phyloP scores from a whole-genome alignment of 495 filamentous ascomycete species.

The Podospora pseudocomata region DNA sequence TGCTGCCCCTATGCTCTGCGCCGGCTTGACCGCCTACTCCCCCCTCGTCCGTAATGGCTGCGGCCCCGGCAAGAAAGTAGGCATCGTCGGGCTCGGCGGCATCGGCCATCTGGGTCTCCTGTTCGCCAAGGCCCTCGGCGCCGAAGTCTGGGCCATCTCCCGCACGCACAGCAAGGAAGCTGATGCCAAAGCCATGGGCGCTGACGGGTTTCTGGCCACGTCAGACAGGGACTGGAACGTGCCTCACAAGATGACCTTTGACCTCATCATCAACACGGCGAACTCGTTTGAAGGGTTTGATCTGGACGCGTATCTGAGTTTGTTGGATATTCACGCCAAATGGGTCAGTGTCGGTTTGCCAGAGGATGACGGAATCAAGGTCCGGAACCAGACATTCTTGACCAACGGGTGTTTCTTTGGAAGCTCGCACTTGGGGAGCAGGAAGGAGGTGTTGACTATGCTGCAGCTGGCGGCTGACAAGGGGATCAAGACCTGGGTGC shows the following conservation, averaged over 20 bases:
- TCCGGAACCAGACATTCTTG: slow-evolving; percentile 75
- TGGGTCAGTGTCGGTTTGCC: slow-evolving; percentile 84
- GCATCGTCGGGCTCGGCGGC: slow-evolving; percentile 66
- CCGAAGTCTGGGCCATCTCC: slow-evolving; percentile 67
- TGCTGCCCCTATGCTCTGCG: slow-evolving; percentile 87
- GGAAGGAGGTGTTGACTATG: slow-evolving; percentile 80
- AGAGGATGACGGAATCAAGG: slow-evolving; percentile 67
- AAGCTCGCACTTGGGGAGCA: slow-evolving; percentile 75
- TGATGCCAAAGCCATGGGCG: slow-evolving; percentile 65
- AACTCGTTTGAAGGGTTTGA: slow-evolving; percentile 52
- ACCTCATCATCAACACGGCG: slow-evolving; percentile 59
- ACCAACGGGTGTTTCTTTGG: slow-evolving; percentile 75
- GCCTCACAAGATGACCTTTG: slow-evolving; percentile 52
- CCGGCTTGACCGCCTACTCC: slow-evolving; percentile 75
- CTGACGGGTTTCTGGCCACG: slow-evolving; percentile 70
- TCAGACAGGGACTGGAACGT: slow-evolving; percentile 63
- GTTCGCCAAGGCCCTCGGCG: slow-evolving; percentile 68
- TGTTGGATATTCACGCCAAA: slow-evolving; percentile 77
- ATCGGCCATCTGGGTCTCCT: slow-evolving; percentile 71
- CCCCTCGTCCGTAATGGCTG: slow-evolving; percentile 72
- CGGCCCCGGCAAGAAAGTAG: slow-evolving; percentile 77
- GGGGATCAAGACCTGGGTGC: slow-evolving; percentile 76
- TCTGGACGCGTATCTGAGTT: slow-evolving; percentile 65
- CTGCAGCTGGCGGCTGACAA: slow-evolving; percentile 76
- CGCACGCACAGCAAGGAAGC: slow-evolving; percentile 64